These are phyloP conservation scores for Fonsecaea monophora DNA, from an alignment of 2,329 filamentous ascomycete genomes.

Conservation along the genomic window DNA sequence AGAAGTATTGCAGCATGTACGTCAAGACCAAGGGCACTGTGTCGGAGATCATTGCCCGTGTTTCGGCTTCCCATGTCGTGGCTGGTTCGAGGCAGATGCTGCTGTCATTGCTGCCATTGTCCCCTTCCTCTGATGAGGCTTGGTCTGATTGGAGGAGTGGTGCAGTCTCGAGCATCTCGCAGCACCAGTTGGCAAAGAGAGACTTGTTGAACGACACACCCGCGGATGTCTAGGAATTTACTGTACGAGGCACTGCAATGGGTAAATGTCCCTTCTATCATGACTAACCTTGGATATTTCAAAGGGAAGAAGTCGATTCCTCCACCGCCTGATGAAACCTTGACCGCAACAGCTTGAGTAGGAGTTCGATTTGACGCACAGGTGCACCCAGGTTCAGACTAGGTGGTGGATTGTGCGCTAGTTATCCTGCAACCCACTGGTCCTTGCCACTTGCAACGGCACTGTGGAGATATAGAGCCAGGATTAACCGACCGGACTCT, in stretches of 20 bases:
- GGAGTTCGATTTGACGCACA: not conserved
- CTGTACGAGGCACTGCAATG: not conserved
- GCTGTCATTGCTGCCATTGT: not conserved
- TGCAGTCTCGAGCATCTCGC: constrained; percentile 17
- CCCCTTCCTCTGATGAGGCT: not conserved
- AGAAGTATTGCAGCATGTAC: constrained; percentile 73
- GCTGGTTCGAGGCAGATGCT: constrained; percentile 1
- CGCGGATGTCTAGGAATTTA: not conserved
- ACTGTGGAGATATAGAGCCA: not conserved
- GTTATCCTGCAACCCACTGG: not conserved
- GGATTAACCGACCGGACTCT: not conserved
- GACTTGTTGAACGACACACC: not conserved
- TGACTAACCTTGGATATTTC: not conserved
- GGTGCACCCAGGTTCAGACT: not conserved
- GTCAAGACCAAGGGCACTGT: constrained; percentile 66
- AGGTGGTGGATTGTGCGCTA: not conserved
- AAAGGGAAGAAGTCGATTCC: not conserved
- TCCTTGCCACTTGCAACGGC: not conserved
- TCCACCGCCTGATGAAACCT: not conserved
- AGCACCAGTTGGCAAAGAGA: not conserved
- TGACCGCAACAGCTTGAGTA: not conserved
- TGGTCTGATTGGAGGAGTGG: constrained; percentile 5
- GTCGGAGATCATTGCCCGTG: constrained; percentile 21
- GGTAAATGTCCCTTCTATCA: not conserved
- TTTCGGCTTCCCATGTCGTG: constrained; percentile 27